Evolutionary conservation across 2,329 filamentous ascomycete species (phyloP), one percentile per base, ranked within the genome.

Genomic region (Diaporthe eres): DNA sequence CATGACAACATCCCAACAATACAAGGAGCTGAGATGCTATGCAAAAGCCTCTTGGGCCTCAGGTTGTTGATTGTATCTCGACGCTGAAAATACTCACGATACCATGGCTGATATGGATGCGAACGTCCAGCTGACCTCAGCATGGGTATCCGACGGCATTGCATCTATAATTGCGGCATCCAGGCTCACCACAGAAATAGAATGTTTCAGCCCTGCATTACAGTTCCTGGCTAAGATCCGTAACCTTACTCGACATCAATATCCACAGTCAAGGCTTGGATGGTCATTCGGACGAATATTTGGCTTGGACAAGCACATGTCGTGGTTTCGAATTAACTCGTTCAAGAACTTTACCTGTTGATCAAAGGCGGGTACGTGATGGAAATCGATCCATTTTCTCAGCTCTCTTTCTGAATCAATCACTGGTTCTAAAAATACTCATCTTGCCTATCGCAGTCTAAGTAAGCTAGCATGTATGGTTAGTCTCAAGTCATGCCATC

Each of bases 171-270:
- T 47, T 31, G 60, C 12, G 60, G 25, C 12, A 28, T 22, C 31
- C 5, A 67, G 28, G 28, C 28, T 8, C 6, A 42, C 19, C n/a
- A 42, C 65, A 9, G 34, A 68, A 68, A 39, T 68, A 68, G 47
- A 53, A 68, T 51, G 47, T 55, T 39, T 70, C 65, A 53, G 49
- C 49, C 47, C n/a, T 42, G 22, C 47, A 28, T 42, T 55, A 39
- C 37, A 55, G 31, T 39, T 70, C n/a, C 22, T 39, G 47, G 22
- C 12, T 28, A 31, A 19, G 47, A 51, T 51, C 44, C 44, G 63
- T 51, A 67, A 19, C 63, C 63, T 55, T 39, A 42, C 34, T 70
- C 65, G 31, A 55, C 4, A 19, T n/a, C 22, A 28, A 42, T 55
- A 53, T 28, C 65, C 65, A 55, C 65, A 42, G n/a, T 19, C 31